These are phyloP conservation scores for Cyclocybe cylindracea DNA, from an alignment of 768 basidiomycete genomes.

Conservation along the genomic window DNA sequence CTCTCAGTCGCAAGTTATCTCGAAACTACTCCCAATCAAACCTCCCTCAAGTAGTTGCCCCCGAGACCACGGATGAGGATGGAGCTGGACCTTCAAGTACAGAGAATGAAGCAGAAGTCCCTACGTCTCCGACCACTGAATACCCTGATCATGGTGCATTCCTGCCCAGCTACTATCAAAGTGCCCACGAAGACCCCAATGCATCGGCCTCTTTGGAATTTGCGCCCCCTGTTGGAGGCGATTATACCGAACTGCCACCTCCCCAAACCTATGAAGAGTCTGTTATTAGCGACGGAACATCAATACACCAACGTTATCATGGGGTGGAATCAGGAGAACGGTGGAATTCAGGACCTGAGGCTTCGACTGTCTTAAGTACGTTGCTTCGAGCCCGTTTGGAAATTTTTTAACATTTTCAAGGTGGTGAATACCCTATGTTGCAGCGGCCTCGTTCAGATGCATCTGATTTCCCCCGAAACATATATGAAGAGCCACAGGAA, in stretches of 20 bases:
- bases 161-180: slow-evolving; percentile 20
- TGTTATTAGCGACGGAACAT: slow-evolving; percentile 2
- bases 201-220: slow-evolving; percentile 16
- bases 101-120: slow-evolving; percentile 7
- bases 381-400: not conserved
- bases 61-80: slow-evolving; percentile 4
- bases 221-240: slow-evolving; percentile 8
- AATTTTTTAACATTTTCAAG: slow-evolving; percentile 3
- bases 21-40: slow-evolving; percentile 7
- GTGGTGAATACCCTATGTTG: slow-evolving; percentile 17
- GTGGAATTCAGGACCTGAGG: slow-evolving; percentile 13
- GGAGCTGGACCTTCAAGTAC: slow-evolving; percentile 15
- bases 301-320: slow-evolving; percentile 1
- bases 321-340: slow-evolving; percentile 11
- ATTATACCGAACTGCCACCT: slow-evolving; percentile 16
- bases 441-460: slow-evolving; percentile 15
- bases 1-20: slow-evolving; percentile 13
- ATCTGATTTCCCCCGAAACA: slow-evolving; percentile 6
- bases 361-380: slow-evolving; percentile 17
- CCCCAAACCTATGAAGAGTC: slow-evolving; percentile 12
- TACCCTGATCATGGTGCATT: slow-evolving; percentile 20
- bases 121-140: slow-evolving; percentile 20
- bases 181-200: slow-evolving; percentile 22
- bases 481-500: slow-evolving; percentile 1
- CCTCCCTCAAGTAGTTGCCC: slow-evolving; percentile 1